These are phyloP conservation scores for Paxillus ammoniavirescens DNA, from an alignment of 768 basidiomycete species.

Conservation along the genomic window DNA sequence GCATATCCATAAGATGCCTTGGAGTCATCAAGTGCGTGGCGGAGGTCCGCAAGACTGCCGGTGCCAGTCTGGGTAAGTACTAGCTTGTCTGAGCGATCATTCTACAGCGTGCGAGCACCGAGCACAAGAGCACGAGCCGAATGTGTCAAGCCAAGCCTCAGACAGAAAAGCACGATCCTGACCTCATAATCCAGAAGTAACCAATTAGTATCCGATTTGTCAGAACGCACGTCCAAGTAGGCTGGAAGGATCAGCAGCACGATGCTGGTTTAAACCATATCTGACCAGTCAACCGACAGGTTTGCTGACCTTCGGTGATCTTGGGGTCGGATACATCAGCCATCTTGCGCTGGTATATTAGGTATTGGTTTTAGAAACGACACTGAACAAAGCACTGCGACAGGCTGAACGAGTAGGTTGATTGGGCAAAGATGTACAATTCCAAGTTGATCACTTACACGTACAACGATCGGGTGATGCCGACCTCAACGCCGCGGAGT, in stretches of 20 bases:
- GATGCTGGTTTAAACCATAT: conserved; percentile 16
- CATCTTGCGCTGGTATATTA: conserved; percentile 39
- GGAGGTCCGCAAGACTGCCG: conserved; percentile 78
- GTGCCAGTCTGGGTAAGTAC: conserved; percentile 74
- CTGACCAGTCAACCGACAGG: conserved; percentile 1
- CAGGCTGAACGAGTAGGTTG: neutral
- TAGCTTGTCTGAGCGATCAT: conserved; percentile 80
- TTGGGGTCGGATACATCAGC: conserved; percentile 75
- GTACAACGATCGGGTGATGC: conserved; percentile 17
- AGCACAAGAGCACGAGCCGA: conserved; percentile 7
- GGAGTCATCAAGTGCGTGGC: conserved; percentile 62
- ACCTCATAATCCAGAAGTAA: conserved; percentile 87
- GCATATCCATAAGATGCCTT: conserved; percentile 85
- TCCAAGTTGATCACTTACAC: too few species aligned
- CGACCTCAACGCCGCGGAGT: conserved; percentile 21
- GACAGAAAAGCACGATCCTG: conserved; percentile 17
- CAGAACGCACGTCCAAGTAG: conserved; percentile 81
- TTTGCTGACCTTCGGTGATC: conserved; percentile 65
- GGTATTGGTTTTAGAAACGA: neutral
- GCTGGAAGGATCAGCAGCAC: conserved; percentile 48
- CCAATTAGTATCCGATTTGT: conserved; percentile 90
- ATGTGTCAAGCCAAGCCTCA: conserved; percentile 12
- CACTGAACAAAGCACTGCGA: neutral
- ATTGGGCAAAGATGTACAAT: neutral
- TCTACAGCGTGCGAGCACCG: conserved; percentile 33